Conservation (phyloP, 78 protist genomes). For the Bigelowiella natans region DNA sequence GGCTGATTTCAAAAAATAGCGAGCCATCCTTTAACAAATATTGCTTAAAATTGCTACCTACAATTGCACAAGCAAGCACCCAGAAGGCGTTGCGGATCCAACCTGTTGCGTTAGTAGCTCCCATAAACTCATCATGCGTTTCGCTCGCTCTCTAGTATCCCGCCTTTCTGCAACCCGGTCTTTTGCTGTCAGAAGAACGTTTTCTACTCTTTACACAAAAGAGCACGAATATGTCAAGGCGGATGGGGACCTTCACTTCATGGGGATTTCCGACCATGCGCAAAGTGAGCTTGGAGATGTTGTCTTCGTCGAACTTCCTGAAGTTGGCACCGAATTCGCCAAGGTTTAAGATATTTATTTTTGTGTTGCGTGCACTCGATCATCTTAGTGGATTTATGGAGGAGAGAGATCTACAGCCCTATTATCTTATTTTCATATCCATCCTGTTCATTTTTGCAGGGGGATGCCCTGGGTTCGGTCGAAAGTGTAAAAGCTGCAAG, state of each 20-base stretch:
- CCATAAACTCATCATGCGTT: too few species aligned
- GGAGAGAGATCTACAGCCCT: too few species aligned
- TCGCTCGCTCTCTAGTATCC: background rate
- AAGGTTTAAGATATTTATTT: background rate
- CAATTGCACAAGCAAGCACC: background rate
- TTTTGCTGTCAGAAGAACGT: background rate
- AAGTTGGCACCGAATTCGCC: constrained; percentile 1
- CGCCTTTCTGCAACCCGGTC: background rate
- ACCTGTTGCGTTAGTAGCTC: too few species aligned
- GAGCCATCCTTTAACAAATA: background rate
- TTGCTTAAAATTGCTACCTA: background rate
- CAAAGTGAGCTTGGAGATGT: constrained; percentile 24
- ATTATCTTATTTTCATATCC: too few species aligned
- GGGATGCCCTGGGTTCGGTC: constrained; percentile 11
- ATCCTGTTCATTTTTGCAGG: background rate
- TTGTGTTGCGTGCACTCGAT: too few species aligned
- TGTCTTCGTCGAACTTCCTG: constrained; percentile 32
- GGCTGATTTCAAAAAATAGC: too few species aligned
- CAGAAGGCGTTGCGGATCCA: background rate
- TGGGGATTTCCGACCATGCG: constrained; percentile 26
- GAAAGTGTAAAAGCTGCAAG: constrained; percentile 34
- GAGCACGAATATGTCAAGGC: background rate
- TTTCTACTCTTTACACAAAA: background rate
- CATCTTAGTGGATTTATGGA: too few species aligned
- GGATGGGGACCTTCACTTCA: background rate